Conservation (phyloP, 805 yeast species). For the Suhomyces sp. region DNA sequence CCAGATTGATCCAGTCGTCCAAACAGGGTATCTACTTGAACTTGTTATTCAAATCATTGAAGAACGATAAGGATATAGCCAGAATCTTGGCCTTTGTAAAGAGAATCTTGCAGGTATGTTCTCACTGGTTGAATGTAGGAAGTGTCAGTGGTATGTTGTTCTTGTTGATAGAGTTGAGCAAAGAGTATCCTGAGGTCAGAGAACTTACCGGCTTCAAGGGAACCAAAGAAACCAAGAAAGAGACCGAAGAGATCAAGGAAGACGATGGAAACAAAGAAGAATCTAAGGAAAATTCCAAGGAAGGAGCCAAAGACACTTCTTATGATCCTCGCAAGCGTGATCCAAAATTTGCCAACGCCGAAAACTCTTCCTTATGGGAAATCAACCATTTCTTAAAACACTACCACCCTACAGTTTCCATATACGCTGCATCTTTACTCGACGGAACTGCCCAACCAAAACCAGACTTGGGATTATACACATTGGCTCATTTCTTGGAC, state of each 20-base stretch:
- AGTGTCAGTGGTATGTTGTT: constrained; percentile 80
- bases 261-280: constrained; percentile 23
- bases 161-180: constrained; percentile 66
- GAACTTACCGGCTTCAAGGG: constrained; percentile 52
- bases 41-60: constrained; percentile 77
- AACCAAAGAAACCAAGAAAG: constrained; percentile 36
- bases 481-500: constrained; percentile 88
- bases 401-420: constrained; percentile 87
- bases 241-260: constrained; percentile 58
- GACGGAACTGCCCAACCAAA: constrained; percentile 51
- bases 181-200: constrained; percentile 61
- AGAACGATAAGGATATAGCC: constrained; percentile 57
- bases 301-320: constrained; percentile 13
- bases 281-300: constrained; percentile 31
- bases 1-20: constrained; percentile 78
- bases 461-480: constrained; percentile 88
- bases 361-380: constrained; percentile 84
- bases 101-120: constrained; percentile 80
- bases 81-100: constrained; percentile 89
- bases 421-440: constrained; percentile 68
- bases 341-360: constrained; percentile 89
- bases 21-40: constrained; percentile 92
- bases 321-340: constrained; percentile 91
- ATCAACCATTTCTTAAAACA: constrained; percentile 67
- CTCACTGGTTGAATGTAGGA: constrained; percentile 85